Evolutionary conservation across 176 grass and related monocot genomes (phyloP), one percentile per base, ranked within the genome.

Genomic region (Oryza glumipatula): DNA sequence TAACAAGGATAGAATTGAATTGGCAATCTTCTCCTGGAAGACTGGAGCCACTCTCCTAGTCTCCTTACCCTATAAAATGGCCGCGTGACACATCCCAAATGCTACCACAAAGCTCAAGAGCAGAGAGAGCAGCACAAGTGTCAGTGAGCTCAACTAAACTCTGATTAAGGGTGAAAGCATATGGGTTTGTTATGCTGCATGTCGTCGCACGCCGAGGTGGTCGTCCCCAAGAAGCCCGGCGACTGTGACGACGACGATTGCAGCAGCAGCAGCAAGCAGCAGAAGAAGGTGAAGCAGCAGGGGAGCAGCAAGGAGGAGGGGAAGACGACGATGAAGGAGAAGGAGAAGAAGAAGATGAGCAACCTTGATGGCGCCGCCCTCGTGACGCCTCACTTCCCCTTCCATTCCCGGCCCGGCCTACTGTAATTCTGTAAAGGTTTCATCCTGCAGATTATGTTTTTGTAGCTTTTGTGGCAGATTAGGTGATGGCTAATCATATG

Each of bases 121-220:
- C 12, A 66, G 24, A 14, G 0, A 61, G 7, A 71, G 61, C 22
- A 65, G 22, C 61, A 71, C 36, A n/a, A n/a, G 35, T 19, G 41
- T 6, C n/a, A 32, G 35, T 41, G 35, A 65, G 24, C 23, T 9
- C 6, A 6, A 39, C 6, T 39, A 41, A 41, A 41, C 39, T 21
- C 54, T n/a, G 54, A n/a, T 58, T 58, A 32, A 32, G 30, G 35
- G 35, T 36, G 3, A 58, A 58, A 58, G 54, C 54, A 58, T 21
- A 89, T 89, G 82, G 70, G 82, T 8, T 79, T 76, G 3, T 80
- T 76, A 6, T 89, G 47, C 1, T 85, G 77, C 66, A 60, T 84
- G 39, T 52, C 83, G 16, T 89, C 83, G 0, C 66, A 77, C 11
- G 33, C 73, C 66, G 76, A 85, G 71, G 83, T 89, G 30, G 68